Conservation (phyloP, 2,329 filamentous ascomycete genomes). For the Fusarium albosuccineum region DNA sequence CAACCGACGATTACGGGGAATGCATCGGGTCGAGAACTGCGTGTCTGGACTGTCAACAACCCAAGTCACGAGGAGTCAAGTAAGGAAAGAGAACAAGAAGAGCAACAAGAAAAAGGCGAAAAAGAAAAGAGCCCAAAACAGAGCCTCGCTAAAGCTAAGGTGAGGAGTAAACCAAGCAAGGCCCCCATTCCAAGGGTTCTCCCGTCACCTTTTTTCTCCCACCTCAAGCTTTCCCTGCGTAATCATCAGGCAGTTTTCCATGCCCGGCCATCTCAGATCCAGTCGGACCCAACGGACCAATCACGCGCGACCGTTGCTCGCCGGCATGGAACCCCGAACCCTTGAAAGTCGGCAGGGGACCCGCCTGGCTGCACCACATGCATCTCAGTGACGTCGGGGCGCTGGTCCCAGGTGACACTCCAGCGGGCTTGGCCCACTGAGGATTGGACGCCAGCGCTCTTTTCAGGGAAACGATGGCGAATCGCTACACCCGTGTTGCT, state of each 20-base stretch:
- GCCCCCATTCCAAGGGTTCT: constrained; percentile 32
- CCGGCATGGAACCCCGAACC: constrained; percentile 6
- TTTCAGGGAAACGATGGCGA: constrained; percentile 29
- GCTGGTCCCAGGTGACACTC: constrained; percentile 28
- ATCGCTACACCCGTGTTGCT: constrained; percentile 37
- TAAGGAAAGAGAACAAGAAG: background rate
- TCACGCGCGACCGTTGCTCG: constrained; percentile 17
- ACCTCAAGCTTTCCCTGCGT: constrained; percentile 11
- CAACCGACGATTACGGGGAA: constrained; percentile 25
- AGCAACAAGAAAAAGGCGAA: background rate
- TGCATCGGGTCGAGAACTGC: constrained; percentile 22
- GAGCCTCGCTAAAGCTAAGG: constrained; percentile 30
- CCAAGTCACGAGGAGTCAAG: constrained; percentile 9
- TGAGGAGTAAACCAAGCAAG: constrained; percentile 21
- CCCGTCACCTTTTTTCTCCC: background rate
- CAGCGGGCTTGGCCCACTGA: constrained; percentile 18
- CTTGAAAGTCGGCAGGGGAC: background rate
- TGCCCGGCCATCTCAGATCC: constrained; percentile 35
- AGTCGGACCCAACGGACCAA: constrained; percentile 22
- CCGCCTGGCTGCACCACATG: constrained; percentile 15
- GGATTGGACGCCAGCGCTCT: constrained; percentile 3
- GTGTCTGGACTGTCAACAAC: constrained; percentile 11
- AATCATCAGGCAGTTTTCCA: constrained; percentile 40
- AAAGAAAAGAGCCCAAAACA: constrained; percentile 16
- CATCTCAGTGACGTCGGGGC: constrained; percentile 38